phyloP scores from a whole-genome alignment of 805 yeast genomes.

The Saccharomycopsis fermentans region DNA sequence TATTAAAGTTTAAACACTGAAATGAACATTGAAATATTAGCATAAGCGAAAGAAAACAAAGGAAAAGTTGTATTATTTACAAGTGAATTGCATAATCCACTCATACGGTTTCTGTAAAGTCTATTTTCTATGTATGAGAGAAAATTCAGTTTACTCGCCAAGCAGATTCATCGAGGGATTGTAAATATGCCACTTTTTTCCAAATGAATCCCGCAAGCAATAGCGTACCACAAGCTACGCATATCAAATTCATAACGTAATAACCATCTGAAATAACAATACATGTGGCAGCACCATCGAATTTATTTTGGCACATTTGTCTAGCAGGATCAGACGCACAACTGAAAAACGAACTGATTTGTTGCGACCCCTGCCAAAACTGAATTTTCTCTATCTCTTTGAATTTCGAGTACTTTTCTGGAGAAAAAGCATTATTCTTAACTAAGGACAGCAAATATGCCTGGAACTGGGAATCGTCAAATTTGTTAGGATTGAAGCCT shows the following conservation, averaged over 20 bases:
- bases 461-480: slow-evolving; percentile 3
- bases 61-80: too few species aligned
- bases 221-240: slow-evolving; percentile 55
- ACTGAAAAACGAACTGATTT: slow-evolving; percentile 19
- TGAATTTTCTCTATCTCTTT: slow-evolving; percentile 21
- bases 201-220: slow-evolving; percentile 60
- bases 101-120: too few species aligned
- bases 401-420: slow-evolving; percentile 5
- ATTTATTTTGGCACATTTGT: slow-evolving; percentile 35
- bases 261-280: slow-evolving; percentile 65
- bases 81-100: background rate
- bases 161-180: slow-evolving; percentile 57
- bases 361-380: slow-evolving; percentile 13
- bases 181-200: slow-evolving; percentile 51
- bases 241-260: slow-evolving; percentile 62
- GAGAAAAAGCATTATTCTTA: background rate
- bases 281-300: slow-evolving; percentile 42
- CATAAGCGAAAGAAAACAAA: background rate
- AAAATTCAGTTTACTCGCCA: slow-evolving; percentile 50
- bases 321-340: slow-evolving; percentile 34
- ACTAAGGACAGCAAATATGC: background rate
- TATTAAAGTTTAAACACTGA: too few species aligned
- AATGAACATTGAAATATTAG: too few species aligned
- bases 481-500: background rate
- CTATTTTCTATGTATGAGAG: too few species aligned